Evolutionary conservation across 192 early-diverging fungal genomes (phyloP).

Genomic region (Phycomyces blakesleeanus): DNA sequence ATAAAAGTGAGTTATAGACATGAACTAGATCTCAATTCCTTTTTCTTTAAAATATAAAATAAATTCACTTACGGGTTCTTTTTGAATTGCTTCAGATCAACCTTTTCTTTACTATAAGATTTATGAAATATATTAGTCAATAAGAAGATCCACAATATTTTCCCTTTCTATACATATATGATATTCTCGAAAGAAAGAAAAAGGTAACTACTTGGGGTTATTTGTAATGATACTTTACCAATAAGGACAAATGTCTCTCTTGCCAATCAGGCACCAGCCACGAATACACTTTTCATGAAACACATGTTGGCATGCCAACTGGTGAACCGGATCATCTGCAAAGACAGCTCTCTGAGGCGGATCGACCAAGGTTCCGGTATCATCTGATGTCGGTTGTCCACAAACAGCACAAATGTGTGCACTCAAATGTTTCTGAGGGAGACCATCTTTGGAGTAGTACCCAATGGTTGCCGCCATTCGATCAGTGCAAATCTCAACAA

Average conservation of each 20-base stretch:
- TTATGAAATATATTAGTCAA: no score
- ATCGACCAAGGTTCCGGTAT: constrained; percentile 33
- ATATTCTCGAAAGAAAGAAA: no score
- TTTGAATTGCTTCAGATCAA: constrained; percentile 58
- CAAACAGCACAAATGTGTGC: constrained; percentile 56
- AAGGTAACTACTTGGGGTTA: no score
- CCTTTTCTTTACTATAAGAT: constrained; percentile 55
- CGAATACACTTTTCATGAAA: constrained; percentile 65
- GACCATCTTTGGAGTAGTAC: constrained; percentile 58
- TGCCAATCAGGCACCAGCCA: constrained; percentile 61
- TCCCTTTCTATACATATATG: no score
- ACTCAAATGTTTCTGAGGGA: constrained; percentile 52
- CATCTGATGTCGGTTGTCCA: constrained; percentile 43
- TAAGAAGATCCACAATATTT: no score
- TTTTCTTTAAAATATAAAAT: no score
- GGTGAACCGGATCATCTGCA: constrained; percentile 32
- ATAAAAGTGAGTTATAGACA: no score
- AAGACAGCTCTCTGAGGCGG: constrained; percentile 22
- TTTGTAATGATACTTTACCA: no score
- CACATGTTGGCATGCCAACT: constrained; percentile 48
- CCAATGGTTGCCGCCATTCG: constrained; percentile 60
- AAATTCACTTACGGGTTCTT: constrained; percentile 53
- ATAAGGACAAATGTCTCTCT: constrained; percentile 63
- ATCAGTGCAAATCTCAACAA: constrained; percentile 61
- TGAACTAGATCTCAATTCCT: no score